phyloP scores from a whole-genome alignment of 2,329 filamentous ascomycete genomes.

The Diaporthe vexans region DNA sequence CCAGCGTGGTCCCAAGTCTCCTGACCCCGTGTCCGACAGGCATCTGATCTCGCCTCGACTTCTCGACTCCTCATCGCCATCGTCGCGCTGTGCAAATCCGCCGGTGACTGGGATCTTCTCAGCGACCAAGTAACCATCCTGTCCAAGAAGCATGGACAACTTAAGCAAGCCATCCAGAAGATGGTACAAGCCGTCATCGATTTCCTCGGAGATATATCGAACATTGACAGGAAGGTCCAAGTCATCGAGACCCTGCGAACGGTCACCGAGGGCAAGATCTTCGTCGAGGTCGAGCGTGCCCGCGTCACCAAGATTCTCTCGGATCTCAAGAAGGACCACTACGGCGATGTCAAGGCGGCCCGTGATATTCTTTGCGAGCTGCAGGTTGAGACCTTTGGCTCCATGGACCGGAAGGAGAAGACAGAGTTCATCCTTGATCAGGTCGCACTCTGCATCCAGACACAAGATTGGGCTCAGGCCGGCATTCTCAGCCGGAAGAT shows the following conservation, averaged over 20 bases:
- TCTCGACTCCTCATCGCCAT: slow-evolving; percentile 89
- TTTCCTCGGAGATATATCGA: slow-evolving; percentile 89
- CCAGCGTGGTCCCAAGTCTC: slow-evolving; percentile 1
- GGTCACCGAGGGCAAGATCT: slow-evolving; percentile 99
- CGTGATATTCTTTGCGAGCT: slow-evolving; percentile 96
- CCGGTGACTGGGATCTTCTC: slow-evolving; percentile 92
- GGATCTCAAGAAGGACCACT: slow-evolving; percentile 94
- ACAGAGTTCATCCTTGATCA: slow-evolving; percentile 98
- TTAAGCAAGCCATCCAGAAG: slow-evolving; percentile 98
- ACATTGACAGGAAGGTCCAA: slow-evolving; percentile 87
- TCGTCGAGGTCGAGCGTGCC: slow-evolving; percentile 97
- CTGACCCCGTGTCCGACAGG: slow-evolving; percentile 63
- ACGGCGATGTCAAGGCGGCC: slow-evolving; percentile 87
- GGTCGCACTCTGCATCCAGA: slow-evolving; percentile 94
- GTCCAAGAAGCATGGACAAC: slow-evolving; percentile 99
- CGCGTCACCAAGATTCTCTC: slow-evolving; percentile 95
- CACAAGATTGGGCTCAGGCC: slow-evolving; percentile 95
- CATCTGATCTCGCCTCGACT: slow-evolving; percentile 95
- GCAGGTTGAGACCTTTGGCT: slow-evolving; percentile 98
- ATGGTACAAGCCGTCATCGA: slow-evolving; percentile 98
- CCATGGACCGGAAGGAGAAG: slow-evolving; percentile 97
- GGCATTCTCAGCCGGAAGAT: slow-evolving; percentile 96
- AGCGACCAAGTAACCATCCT: slow-evolving; percentile 96
- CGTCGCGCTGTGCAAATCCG: slow-evolving; percentile 93
- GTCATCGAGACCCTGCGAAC: slow-evolving; percentile 96